These are phyloP conservation scores for Aspergillus chevalieri DNA, from an alignment of 2,329 filamentous ascomycete species.

Conservation along the genomic window DNA sequence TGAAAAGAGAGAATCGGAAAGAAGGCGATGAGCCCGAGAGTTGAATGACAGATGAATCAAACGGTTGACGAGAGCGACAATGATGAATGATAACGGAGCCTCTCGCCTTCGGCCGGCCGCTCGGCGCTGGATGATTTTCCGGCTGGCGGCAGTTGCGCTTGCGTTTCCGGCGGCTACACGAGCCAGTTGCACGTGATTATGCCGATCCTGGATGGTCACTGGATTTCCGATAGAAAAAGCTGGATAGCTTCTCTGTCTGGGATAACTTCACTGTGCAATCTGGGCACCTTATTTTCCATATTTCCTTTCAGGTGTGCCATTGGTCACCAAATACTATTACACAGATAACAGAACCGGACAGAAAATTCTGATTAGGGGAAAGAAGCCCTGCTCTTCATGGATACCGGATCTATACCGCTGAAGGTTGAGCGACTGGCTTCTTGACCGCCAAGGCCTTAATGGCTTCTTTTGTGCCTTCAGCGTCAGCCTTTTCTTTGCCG, in stretches of 20 bases:
- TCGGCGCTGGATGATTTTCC: neutral
- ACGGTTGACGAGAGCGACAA: neutral
- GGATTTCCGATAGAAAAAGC: neutral
- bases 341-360: neutral
- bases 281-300: neutral
- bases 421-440: slow-evolving; percentile 4
- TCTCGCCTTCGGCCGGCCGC: neutral
- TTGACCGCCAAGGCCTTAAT: slow-evolving; percentile 3
- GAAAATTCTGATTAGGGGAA: neutral
- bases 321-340: neutral
- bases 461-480: slow-evolving; percentile 18
- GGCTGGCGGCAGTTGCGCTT: neutral
- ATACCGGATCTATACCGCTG: slow-evolving; percentile 2
- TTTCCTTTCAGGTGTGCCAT: neutral
- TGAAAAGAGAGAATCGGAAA: neutral
- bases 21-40: neutral
- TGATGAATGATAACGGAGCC: neutral
- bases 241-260: neutral
- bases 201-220: neutral
- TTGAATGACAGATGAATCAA: neutral
- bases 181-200: neutral
- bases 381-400: slow-evolving; percentile 7
- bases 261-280: neutral
- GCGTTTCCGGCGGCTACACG: neutral
- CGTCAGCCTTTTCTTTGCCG: slow-evolving; percentile 34